Percentiles rank a stretch among this genome's conserved stretches.
These are phyloP conservation scores for Suillus tomentosus DNA, from an alignment of 768 basidiomycete genomes.

Conservation along the genomic window DNA sequence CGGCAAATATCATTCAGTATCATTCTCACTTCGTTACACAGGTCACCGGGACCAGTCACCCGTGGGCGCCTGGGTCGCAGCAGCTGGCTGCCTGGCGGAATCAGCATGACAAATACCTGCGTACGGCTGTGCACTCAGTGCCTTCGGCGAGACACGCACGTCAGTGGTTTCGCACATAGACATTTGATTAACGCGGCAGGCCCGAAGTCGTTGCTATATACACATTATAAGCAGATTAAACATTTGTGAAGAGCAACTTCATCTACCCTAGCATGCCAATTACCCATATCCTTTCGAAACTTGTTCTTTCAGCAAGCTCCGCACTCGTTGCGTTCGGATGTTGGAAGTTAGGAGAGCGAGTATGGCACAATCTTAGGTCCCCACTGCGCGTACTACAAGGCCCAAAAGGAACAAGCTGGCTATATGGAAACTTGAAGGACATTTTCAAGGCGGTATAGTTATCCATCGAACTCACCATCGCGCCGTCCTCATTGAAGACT, in stretches of 20 bases:
- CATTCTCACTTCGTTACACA: too few relatives aligned
- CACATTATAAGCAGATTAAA: background rate
- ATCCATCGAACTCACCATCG: background rate
- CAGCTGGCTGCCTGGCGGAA: background rate
- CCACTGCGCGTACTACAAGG: constrained; percentile 53
- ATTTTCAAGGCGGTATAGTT: constrained; percentile 43
- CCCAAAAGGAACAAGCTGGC: constrained; percentile 43
- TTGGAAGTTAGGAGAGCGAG: constrained; percentile 31
- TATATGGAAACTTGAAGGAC: constrained; percentile 52
- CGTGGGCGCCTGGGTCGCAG: background rate
- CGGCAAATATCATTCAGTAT: too few relatives aligned
- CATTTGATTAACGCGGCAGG: background rate
- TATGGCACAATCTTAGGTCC: constrained; percentile 40
- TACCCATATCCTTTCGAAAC: constrained; percentile 3
- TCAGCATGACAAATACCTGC: background rate
- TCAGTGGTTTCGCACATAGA: background rate
- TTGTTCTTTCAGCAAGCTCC: constrained; percentile 8
- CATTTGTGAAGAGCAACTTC: background rate
- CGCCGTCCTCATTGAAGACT: background rate
- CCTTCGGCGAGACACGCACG: background rate
- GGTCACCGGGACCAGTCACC: too few relatives aligned
- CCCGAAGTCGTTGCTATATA: too few relatives aligned
- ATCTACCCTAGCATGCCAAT: background rate
- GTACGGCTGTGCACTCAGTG: background rate
- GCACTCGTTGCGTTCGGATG: constrained; percentile 31